Conservation (phyloP, 371 early-diverging fungal genomes). For the Funneliformis caledonium region DNA sequence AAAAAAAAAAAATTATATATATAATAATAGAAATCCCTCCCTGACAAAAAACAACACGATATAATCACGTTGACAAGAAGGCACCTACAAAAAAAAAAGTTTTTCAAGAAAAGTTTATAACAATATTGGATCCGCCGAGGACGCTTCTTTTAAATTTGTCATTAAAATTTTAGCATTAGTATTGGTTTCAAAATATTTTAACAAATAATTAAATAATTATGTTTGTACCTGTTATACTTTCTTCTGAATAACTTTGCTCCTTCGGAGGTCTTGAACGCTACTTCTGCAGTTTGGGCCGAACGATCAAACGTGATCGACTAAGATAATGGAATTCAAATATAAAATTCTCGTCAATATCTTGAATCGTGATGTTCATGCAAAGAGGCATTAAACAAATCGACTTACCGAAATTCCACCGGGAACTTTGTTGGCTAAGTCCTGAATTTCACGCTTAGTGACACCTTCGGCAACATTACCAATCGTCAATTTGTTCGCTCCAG, state of each 20-base stretch:
- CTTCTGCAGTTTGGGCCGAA: not conserved
- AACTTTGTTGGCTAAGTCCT: not conserved
- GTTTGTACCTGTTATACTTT: slow-evolving; percentile 18
- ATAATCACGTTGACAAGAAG: too few species aligned
- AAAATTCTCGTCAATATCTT: not conserved
- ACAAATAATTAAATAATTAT: not conserved
- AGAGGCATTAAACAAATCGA: not conserved
- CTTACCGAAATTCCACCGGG: slow-evolving; percentile 24
- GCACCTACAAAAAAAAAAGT: not conserved
- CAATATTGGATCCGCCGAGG: slow-evolving; percentile 2
- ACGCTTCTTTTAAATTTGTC: not conserved
- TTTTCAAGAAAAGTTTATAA: slow-evolving; percentile 18
- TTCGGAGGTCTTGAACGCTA: slow-evolving; percentile 1
- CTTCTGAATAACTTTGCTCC: slow-evolving; percentile 30
- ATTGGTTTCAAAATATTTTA: not conserved
- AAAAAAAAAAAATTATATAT: not conserved
- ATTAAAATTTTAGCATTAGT: not conserved
- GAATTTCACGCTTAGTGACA: slow-evolving; percentile 22
- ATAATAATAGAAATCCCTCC: not conserved
- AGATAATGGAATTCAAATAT: not conserved
- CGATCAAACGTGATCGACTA: slow-evolving; percentile 24
- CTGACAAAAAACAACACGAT: not conserved
- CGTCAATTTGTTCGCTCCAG: not conserved
- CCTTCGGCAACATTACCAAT: slow-evolving; percentile 6
- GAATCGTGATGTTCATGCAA: not conserved